Conservation (phyloP, 176 grass and related monocot genomes). For the Saccharum officinarum region DNA sequence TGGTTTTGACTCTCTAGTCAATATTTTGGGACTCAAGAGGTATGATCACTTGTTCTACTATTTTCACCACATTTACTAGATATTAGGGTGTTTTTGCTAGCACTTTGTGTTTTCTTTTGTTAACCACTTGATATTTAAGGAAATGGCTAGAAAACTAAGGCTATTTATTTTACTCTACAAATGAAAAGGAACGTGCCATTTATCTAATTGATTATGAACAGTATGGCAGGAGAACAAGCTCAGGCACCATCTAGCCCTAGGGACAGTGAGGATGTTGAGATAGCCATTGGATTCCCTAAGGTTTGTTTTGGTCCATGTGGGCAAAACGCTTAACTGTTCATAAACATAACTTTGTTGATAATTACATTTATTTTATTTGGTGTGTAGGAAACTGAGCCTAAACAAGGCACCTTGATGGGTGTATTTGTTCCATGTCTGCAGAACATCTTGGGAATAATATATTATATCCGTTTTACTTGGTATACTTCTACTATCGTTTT, state of each 20-base stretch:
- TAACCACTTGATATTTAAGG: neutral
- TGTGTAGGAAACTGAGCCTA: constrained; percentile 57
- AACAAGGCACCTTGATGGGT: constrained; percentile 92
- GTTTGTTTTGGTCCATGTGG: constrained; percentile 36
- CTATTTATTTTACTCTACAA: constrained; percentile 1
- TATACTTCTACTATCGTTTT: constrained; percentile 17
- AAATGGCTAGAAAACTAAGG: neutral
- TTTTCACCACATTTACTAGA: constrained; percentile 1
- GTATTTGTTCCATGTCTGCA: constrained; percentile 96
- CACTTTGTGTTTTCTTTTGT: neutral
- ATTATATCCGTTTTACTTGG: constrained; percentile 97
- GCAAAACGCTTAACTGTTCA: neutral
- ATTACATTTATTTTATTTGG: constrained; percentile 31
- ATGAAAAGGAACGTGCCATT: neutral
- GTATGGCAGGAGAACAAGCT: constrained; percentile 86
- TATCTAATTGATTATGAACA: constrained; percentile 48
- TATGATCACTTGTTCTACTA: constrained; percentile 17
- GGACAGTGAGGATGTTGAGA: constrained; percentile 62
- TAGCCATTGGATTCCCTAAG: constrained; percentile 51
- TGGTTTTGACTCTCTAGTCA: constrained; percentile 95
- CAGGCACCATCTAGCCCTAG: constrained; percentile 48
- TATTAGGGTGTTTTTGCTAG: neutral
- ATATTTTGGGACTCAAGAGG: constrained; percentile 95
- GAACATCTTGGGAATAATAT: constrained; percentile 98
- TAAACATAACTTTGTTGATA: neutral